Base-by-base conservation (phyloP, 2,329 filamentous ascomycete genomes). In the Ophiosphaerella herpotricha region DNA sequence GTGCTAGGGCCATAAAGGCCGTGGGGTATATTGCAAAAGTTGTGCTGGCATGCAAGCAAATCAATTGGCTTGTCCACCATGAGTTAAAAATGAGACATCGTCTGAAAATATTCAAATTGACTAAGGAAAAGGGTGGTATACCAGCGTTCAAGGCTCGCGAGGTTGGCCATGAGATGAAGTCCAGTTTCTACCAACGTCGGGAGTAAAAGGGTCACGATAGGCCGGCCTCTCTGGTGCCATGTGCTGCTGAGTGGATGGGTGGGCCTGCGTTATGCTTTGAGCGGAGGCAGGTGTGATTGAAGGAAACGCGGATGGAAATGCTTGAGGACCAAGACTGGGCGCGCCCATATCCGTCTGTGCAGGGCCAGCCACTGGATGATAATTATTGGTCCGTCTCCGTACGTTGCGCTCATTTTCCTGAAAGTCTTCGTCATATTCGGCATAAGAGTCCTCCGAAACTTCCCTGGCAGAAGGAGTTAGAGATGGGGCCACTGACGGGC, bases 361-460 rank as follows among this genome's bases (percentile, higher is more conserved):
- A 33, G 63, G 59, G 1, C 63, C 67, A 11, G 63, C 31, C 4
- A 58, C 54, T n/a, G 68, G 64, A 47, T 70, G 68, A 36, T 74
- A 74, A 29, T 55, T 70, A 50, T 64, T 70, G 1, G 71, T 74
- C 41, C 72, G 60, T 43, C 71, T 62, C 21, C 72, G 63, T 24
- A 74, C 72, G 29, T 73, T 74, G 14, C 72, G 64, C 13, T 71
- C 68, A 24, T 60, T 55, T 11, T 72, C 68, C 7, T 54, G 54
- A 9, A 45, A 38, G 9, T 72, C 69, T 1, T 68, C 66, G 3
- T 71, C 66, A 33, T 70, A 71, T 1, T 58, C 63, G 4, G 61
- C 68, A 40, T 67, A 73, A 2, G 67, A 63, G 7, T 63, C 67
- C 18, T 61, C 66, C 29, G 70, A 71, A 11, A 64, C 66, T 6